Conservation (phyloP, 192 early-diverging fungal genomes). For the Rhizophagus clarus region DNA sequence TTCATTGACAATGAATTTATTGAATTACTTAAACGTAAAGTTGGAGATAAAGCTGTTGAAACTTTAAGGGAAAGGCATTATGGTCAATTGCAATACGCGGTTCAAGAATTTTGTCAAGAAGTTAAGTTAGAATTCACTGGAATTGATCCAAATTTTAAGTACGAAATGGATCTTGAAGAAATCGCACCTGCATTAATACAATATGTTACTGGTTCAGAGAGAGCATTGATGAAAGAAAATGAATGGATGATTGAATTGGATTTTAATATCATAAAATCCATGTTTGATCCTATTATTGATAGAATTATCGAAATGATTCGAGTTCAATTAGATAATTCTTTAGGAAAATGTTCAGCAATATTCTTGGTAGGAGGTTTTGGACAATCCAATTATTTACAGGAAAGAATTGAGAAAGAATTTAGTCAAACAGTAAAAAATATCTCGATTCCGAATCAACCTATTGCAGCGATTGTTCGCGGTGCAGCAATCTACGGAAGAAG, state of each 20-base stretch:
- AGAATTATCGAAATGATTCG: slow-evolving; percentile 55
- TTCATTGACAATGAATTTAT: slow-evolving; percentile 18
- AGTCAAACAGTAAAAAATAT: slow-evolving; percentile 40
- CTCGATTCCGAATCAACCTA: slow-evolving; percentile 51
- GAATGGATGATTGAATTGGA: slow-evolving; percentile 42
- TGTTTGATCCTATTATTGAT: slow-evolving; percentile 58
- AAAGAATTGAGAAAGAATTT: slow-evolving; percentile 52
- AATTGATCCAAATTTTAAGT: not conserved
- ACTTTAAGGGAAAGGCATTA: not conserved
- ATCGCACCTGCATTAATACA: not conserved
- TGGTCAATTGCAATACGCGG: slow-evolving; percentile 7
- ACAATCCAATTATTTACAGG: slow-evolving; percentile 51
- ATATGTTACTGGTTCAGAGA: not conserved
- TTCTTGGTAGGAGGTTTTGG: slow-evolving; percentile 60
- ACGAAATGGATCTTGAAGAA: not conserved
- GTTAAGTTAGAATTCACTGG: not conserved
- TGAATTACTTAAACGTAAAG: not conserved
- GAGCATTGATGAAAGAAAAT: slow-evolving; percentile 40
- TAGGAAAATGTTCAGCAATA: slow-evolving; percentile 46
- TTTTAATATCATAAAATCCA: slow-evolving; percentile 47
- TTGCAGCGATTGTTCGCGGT: slow-evolving; percentile 53
- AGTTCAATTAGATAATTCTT: slow-evolving; percentile 48
- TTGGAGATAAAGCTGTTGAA: not conserved
- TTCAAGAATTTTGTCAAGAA: not conserved
- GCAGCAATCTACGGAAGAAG: slow-evolving; percentile 50